A percentile compares a stretch with the other conserved stretches of the same genome.
These are phyloP conservation scores for Fragosphaeria purpurea DNA, from an alignment of 2,329 filamentous ascomycete genomes.

Conservation along the genomic window DNA sequence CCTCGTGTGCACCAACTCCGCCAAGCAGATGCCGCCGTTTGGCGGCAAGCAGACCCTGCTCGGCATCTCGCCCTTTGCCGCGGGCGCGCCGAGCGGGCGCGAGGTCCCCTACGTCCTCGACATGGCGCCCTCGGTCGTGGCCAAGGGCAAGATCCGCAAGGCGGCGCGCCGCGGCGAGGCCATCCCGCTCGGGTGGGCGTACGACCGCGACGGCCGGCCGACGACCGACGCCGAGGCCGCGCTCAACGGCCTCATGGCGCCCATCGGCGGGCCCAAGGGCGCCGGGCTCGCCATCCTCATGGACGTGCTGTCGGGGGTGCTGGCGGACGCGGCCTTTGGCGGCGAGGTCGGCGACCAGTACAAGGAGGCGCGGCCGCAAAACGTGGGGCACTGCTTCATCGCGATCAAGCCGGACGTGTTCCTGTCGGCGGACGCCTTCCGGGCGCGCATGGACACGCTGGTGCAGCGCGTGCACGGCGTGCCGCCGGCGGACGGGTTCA, in stretches of 20 bases:
- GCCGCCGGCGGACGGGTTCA: too few species aligned
- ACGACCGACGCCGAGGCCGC: constrained; percentile 16
- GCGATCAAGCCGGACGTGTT: constrained; percentile 46
- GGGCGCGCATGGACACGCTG: too few species aligned
- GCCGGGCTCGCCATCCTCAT: constrained; percentile 50
- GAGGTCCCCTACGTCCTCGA: constrained; percentile 26
- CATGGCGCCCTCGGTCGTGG: constrained; percentile 16
- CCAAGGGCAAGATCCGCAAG: constrained; percentile 17
- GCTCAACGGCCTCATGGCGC: constrained; percentile 13
- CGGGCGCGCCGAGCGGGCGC: constrained; percentile 42
- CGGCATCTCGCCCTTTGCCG: constrained; percentile 28
- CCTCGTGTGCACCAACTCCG: constrained; percentile 25
- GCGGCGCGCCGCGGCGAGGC: constrained; percentile 16
- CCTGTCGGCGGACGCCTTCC: constrained; percentile 18
- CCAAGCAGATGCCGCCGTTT: constrained; percentile 22
- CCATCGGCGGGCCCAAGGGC: constrained; percentile 53
- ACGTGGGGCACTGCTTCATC: constrained; percentile 45
- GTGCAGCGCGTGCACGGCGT: too few species aligned
- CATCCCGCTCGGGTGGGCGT: constrained; percentile 16
- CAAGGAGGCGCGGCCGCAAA: constrained; percentile 30
- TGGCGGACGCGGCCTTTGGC: constrained; percentile 50
- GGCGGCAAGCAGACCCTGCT: constrained; percentile 21
- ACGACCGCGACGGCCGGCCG: constrained; percentile 14
- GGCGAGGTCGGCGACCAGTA: constrained; percentile 47
- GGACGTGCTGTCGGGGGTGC: constrained; percentile 50